Conservation (phyloP, 306 rosid species). For the Heteromeles arbutifolia region DNA sequence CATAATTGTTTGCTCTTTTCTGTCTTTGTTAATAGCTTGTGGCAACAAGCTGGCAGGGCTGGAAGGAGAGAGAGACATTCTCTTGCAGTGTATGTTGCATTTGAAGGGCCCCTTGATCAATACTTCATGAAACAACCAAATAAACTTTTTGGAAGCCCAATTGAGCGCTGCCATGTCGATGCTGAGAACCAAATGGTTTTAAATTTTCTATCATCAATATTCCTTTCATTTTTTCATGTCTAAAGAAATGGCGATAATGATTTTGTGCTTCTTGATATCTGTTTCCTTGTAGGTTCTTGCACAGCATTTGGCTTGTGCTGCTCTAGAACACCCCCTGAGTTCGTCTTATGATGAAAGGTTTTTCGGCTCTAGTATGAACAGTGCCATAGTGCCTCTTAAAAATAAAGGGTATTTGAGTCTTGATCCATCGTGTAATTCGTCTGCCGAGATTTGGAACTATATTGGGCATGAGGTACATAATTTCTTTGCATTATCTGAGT, state of each 20-base stretch:
- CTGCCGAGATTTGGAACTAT: conserved; percentile 63
- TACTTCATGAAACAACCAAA: conserved; percentile 79
- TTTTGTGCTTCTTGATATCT: conserved; percentile 19
- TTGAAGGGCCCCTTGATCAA: conserved; percentile 88
- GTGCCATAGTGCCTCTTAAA: conserved; percentile 46
- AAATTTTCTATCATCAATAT: conserved; percentile 14
- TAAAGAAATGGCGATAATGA: conserved; percentile 3
- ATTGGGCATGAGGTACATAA: conserved; percentile 64
- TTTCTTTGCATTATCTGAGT: conserved; percentile 11
- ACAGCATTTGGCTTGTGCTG: conserved; percentile 89
- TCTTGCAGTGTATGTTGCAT: conserved; percentile 90
- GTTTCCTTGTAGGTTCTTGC: conserved; percentile 59
- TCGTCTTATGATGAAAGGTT: conserved; percentile 60
- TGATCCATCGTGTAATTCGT: conserved; percentile 41
- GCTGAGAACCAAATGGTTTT: conserved; percentile 77
- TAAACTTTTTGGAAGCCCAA: conserved; percentile 78
- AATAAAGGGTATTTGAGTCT: conserved; percentile 51
- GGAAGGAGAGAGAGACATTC: conserved; percentile 89
- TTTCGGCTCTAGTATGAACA: conserved; percentile 63
- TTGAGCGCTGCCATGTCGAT: conserved; percentile 87
- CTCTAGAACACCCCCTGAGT: conserved; percentile 63
- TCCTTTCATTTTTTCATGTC: neutral
- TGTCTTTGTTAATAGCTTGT: conserved; percentile 47
- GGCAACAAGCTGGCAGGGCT: conserved; percentile 98
- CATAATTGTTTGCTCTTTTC: neutral